Evolutionary conservation across 257 asterid genomes (phyloP), one percentile per base, ranked within the genome.

Genomic region (Forsythia viridissima): DNA sequence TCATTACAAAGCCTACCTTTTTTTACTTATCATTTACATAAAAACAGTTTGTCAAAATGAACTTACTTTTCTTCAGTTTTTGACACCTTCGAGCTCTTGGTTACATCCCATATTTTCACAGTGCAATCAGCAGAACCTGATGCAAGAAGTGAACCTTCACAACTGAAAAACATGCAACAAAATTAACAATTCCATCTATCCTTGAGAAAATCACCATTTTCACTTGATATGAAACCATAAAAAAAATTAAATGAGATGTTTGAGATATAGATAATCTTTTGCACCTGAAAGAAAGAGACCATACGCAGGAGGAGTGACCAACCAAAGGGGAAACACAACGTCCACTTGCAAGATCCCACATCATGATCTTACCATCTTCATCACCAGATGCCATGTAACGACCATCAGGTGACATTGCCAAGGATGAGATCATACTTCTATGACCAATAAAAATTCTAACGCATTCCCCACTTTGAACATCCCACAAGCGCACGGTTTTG

Each of bases 81-180:
- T 39, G 89, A 78, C 65, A 84, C 75, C 86, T 86, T 96, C 72
- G 96, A 84, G 85, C 98, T 92, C 30, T 97, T 84, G 67, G 95
- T 84, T 24, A 91, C 99, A 84, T 96, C 99, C 99, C 99, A 96
- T 83, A 96, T 75, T 82, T 96, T 96, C 66, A 96, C 99, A 38
- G 99, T 91, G 91, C 95, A 88, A 85, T 96, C 99, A 38, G 99
- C 99, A 79, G 99, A 96, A 73, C 99, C 99, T 43, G 99, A 96
- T 78, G 99, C 99, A 69, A 96, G 93, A 70, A 96, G 92, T n/a
- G 99, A 92, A 51, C 99, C 97, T 90, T 96, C 99, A 72, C 98
- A 87, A 72, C 99, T 96, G 92, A 81, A 81, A 83, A 63, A 70
- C 66, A 75, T 44, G 55, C 10, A 81, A 46, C 68, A 41, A 76